Conservation (phyloP, 2,329 filamentous ascomycete genomes). For the Talaromyces amestolkiae region DNA sequence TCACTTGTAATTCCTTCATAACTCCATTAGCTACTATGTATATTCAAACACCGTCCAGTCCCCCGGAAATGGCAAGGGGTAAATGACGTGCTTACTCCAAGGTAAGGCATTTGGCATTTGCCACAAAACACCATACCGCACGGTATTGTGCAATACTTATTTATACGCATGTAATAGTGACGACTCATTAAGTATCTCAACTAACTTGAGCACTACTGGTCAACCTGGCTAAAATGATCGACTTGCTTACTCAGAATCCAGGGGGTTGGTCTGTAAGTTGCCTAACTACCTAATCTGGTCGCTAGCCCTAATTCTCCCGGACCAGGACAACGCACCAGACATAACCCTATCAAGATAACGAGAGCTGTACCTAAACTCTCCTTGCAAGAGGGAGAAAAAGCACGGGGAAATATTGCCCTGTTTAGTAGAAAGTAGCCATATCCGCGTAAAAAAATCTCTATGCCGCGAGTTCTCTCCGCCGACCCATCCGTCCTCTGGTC, state of each 20-base stretch:
- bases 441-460: neutral
- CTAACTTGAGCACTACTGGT: neutral
- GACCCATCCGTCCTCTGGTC: neutral
- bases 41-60: too few relatives aligned
- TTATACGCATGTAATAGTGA: neutral
- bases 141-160: neutral
- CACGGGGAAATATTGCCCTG: neutral
- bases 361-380: neutral
- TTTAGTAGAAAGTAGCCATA: neutral
- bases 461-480: neutral
- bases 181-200: neutral
- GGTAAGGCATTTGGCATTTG: neutral
- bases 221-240: neutral
- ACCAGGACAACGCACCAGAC: neutral
- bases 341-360: neutral
- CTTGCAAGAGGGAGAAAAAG: neutral
- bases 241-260: neutral
- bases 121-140: conserved; percentile 8
- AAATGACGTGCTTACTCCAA: conserved; percentile 13
- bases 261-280: neutral
- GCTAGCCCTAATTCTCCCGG: neutral
- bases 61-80: conserved; percentile 5
- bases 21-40: too few relatives aligned
- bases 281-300: neutral
- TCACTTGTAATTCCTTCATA: neutral